Evolutionary conservation across 1,284 basidiomycete species (phyloP).

Genomic region (Ceraceosorus guamensis): DNA sequence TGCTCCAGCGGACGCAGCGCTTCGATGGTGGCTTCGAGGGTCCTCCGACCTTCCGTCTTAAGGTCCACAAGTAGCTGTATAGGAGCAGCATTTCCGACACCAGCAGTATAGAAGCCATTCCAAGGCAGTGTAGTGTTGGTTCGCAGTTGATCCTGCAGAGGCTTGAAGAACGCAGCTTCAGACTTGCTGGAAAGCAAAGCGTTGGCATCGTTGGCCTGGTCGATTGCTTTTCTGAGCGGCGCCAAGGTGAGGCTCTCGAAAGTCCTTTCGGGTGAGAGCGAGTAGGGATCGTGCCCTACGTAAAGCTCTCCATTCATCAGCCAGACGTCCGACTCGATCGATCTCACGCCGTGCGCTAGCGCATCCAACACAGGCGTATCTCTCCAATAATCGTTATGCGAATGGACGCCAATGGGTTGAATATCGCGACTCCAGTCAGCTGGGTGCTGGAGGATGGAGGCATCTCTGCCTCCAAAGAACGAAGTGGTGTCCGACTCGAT

Average conservation of each 20-base stretch:
- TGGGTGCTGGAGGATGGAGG: slow-evolving; percentile 11
- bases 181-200: slow-evolving; percentile 9
- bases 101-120: slow-evolving; percentile 15
- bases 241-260: slow-evolving; percentile 24
- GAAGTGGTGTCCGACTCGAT: neutral
- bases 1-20: slow-evolving; percentile 21
- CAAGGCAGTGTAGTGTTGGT: neutral
- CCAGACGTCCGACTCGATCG: slow-evolving; percentile 36
- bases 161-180: slow-evolving; percentile 16
- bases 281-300: slow-evolving; percentile 32
- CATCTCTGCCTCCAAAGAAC: slow-evolving; percentile 13
- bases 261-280: slow-evolving; percentile 23
- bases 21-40: slow-evolving; percentile 16
- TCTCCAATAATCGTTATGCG: slow-evolving; percentile 37
- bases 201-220: slow-evolving; percentile 27
- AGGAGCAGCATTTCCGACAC: slow-evolving; percentile 21
- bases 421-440: slow-evolving; percentile 21
- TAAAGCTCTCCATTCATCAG: slow-evolving; percentile 27
- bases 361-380: slow-evolving; percentile 28
- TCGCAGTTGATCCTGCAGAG: slow-evolving; percentile 9
- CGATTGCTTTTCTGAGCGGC: slow-evolving; percentile 23
- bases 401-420: slow-evolving; percentile 24
- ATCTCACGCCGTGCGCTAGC: slow-evolving; percentile 22
- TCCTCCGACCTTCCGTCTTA: slow-evolving; percentile 31
- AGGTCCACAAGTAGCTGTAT: slow-evolving; percentile 34